phyloP scores from a whole-genome alignment of 768 basidiomycete species.

The Candolleomyces efflorescens region DNA sequence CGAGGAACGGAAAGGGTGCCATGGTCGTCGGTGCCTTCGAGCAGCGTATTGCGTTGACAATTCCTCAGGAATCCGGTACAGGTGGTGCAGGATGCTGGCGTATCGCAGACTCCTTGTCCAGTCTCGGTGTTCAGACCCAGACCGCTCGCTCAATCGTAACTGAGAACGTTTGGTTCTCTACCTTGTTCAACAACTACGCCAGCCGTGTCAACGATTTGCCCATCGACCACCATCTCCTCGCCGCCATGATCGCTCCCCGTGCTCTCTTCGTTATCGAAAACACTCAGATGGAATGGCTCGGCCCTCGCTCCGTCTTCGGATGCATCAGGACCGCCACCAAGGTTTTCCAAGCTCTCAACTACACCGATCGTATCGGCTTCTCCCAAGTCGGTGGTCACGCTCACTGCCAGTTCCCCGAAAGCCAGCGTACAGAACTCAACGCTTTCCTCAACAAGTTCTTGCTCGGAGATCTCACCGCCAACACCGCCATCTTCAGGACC shows the following conservation, averaged over 20 bases:
- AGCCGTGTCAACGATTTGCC: constrained; percentile 42
- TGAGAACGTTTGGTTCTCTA: constrained; percentile 62
- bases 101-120: constrained; percentile 42
- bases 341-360: constrained; percentile 45
- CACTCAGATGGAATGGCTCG: constrained; percentile 51
- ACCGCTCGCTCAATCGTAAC: constrained; percentile 45
- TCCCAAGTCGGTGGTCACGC: constrained; percentile 47
- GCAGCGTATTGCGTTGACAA: constrained; percentile 50
- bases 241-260: constrained; percentile 51
- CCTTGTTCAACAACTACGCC: constrained; percentile 42
- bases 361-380: constrained; percentile 41
- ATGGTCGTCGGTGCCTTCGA: constrained; percentile 58
- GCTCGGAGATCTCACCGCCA: constrained; percentile 35
- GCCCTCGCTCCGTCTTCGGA: constrained; percentile 45
- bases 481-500: constrained; percentile 42
- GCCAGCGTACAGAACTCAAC: constrained; percentile 37
- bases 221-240: constrained; percentile 55
- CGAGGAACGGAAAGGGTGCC: constrained; percentile 56
- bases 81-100: constrained; percentile 57
- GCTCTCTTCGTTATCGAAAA: constrained; percentile 49
- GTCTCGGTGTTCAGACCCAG: constrained; percentile 38
- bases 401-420: constrained; percentile 50
- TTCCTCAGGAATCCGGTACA: constrained; percentile 58
- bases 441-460: constrained; percentile 55
- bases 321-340: constrained; percentile 44